Base-by-base conservation (phyloP, 345 rosid genomes). In the Salix exigua region DNA sequence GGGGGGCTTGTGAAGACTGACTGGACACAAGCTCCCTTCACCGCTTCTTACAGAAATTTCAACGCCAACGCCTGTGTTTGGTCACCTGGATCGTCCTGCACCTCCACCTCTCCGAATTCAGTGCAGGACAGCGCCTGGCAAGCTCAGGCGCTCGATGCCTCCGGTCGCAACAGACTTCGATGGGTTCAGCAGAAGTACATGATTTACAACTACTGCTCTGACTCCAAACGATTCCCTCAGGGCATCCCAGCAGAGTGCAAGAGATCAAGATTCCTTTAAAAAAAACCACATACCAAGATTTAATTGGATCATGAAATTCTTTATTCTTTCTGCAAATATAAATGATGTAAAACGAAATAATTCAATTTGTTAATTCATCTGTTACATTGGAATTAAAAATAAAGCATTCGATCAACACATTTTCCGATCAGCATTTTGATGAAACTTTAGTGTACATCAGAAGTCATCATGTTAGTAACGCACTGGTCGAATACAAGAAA, bases 1-100 rank as follows among this genome's bases (percentile, higher is more conserved):
- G 76, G 76, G 44, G 76, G 76, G 19, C 69, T 61, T 7, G 69
- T 73, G 40, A 73, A 73, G 76, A 73, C 76, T 17, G 60, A 73
- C 11, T 73, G 76, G 76, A 62, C 76, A 62, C 53, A 73, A 40
- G 50, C 69, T 73, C 76, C 76, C 19, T 73, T 28, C 60, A 62
- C 11, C 25, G 38, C 72, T 28, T 69, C 72, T 26, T 69, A 44
- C 60, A 69, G 58, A 46, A 69, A 69, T 44, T 46, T 69, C 53
- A 69, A 69, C 2, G 72, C 72, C 30, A 69, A 26, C 3, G 72
- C 72, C 16, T 69, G 72, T 44, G 23, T 69, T 26, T 46, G 69
- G 76, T 37, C 60, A 26, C 2, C 58, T 25, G 51, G 40, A 18
- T 28, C 60, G 2, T 35, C 26, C 12, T 73, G 76, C 19, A 28